phyloP scores from a whole-genome alignment of 176 grass and related monocot species.

The Rhynchospora breviuscula region DNA sequence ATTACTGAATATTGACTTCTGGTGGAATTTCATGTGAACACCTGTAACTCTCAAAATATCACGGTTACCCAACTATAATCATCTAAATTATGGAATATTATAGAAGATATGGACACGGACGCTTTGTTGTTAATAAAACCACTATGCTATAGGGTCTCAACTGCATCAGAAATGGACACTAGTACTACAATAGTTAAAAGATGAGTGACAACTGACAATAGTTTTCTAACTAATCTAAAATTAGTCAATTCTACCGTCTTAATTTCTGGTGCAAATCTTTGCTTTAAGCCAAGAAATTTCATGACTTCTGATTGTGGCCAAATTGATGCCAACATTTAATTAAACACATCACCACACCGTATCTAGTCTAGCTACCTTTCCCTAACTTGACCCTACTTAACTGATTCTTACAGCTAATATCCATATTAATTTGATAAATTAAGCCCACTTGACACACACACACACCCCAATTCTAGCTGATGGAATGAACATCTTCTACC shows the following conservation, averaged over 20 bases:
- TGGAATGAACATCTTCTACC: slow-evolving; percentile 3
- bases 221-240: not conserved
- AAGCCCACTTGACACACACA: not conserved
- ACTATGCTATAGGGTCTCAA: too few relatives aligned
- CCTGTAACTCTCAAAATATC: not conserved
- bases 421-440: not conserved
- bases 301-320: not conserved
- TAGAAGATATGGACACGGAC: too few relatives aligned
- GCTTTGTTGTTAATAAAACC: too few relatives aligned
- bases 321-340: slow-evolving; percentile 2
- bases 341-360: not conserved
- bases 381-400: slow-evolving; percentile 6
- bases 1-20: not conserved
- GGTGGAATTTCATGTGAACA: not conserved
- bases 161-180: too few relatives aligned
- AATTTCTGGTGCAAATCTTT: not conserved
- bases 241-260: not conserved
- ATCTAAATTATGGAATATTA: too few relatives aligned
- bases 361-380: not conserved
- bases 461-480: not conserved
- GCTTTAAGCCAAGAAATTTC: slow-evolving; percentile 8
- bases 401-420: slow-evolving; percentile 19
- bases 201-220: too few relatives aligned
- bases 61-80: too few relatives aligned
- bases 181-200: too few relatives aligned